Percentiles rank a stretch among this genome's conserved stretches.
These are phyloP conservation scores for Dendrostoma leiphaemia DNA, from an alignment of 2,329 filamentous ascomycete species.

Conservation along the genomic window DNA sequence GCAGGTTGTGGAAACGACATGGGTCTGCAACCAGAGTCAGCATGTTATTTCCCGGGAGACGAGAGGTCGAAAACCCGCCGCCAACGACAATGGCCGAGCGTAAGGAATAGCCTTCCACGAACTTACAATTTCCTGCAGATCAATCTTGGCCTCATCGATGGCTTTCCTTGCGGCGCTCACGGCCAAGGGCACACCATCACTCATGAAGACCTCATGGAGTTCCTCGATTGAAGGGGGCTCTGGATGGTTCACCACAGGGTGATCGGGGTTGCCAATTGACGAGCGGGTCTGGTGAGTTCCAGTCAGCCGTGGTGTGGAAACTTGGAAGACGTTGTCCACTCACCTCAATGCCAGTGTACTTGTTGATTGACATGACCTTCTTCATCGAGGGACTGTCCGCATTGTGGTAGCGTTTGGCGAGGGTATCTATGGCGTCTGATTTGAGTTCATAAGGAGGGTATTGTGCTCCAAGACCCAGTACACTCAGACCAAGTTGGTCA, in stretches of 20 bases:
- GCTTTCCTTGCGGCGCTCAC: slow-evolving; percentile 54
- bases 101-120: too few species aligned
- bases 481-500: slow-evolving; percentile 56
- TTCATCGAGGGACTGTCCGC: slow-evolving; percentile 58
- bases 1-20: slow-evolving; percentile 66
- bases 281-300: slow-evolving; percentile 40
- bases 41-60: background rate
- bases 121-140: slow-evolving; percentile 44
- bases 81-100: too few species aligned
- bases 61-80: too few species aligned
- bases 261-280: slow-evolving; percentile 59
- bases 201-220: slow-evolving; percentile 53
- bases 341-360: slow-evolving; percentile 61
- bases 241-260: slow-evolving; percentile 58
- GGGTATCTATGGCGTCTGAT: slow-evolving; percentile 47
- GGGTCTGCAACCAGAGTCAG: slow-evolving; percentile 40
- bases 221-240: slow-evolving; percentile 53
- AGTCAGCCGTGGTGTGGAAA: too few species aligned
- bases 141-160: slow-evolving; percentile 51
- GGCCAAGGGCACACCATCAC: slow-evolving; percentile 57
- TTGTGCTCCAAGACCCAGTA: slow-evolving; percentile 57
- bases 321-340: background rate
- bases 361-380: slow-evolving; percentile 63
- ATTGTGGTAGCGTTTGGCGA: slow-evolving; percentile 54
- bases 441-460: slow-evolving; percentile 58